A percentile compares a stretch with the other conserved stretches of the same genome.
These are phyloP conservation scores for Sphaceloma murrayae DNA, from an alignment of 2,329 filamentous ascomycete genomes.

Conservation along the genomic window DNA sequence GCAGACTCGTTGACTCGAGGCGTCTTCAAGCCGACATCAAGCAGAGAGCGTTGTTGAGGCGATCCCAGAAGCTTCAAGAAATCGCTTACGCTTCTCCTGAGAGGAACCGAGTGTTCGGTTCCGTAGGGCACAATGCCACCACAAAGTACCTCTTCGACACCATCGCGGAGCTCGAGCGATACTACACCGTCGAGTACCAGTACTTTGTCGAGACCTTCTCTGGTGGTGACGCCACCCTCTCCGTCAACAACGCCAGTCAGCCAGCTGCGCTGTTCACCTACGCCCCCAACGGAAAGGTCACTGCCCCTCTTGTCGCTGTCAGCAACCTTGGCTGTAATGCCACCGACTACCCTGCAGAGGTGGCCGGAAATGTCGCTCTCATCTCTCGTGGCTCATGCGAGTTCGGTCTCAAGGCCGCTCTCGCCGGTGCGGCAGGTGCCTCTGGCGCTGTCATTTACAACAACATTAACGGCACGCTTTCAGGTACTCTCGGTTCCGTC, in stretches of 20 bases:
- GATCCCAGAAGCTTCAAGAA: conserved; percentile 7
- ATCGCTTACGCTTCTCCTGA: conserved; percentile 6
- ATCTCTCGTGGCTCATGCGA: conserved; percentile 60
- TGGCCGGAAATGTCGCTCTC: conserved; percentile 58
- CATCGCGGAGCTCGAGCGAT: conserved; percentile 43
- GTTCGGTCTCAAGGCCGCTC: conserved; percentile 61
- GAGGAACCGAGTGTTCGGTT: conserved; percentile 10
- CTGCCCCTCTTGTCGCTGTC: conserved; percentile 47
- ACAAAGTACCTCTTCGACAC: conserved; percentile 26
- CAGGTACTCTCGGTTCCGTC: conserved; percentile 59
- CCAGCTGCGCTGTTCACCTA: conserved; percentile 37
- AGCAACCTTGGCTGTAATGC: conserved; percentile 52
- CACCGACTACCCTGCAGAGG: conserved; percentile 52
- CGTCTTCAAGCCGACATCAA: conserved; percentile 13
- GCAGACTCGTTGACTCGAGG: conserved; percentile 10
- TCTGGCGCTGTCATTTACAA: conserved; percentile 66
- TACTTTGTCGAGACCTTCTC: conserved; percentile 22
- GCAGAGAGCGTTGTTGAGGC: not conserved
- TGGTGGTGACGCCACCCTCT: conserved; percentile 25
- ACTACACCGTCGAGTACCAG: conserved; percentile 51
- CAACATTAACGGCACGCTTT: conserved; percentile 51
- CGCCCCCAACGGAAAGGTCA: conserved; percentile 21
- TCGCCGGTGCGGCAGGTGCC: conserved; percentile 60
- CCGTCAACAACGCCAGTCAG: conserved; percentile 48
- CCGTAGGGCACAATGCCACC: conserved; percentile 21